Evolutionary conservation across 2,329 filamentous ascomycete species (phyloP).

Genomic region (Exophiala xenobiotica): DNA sequence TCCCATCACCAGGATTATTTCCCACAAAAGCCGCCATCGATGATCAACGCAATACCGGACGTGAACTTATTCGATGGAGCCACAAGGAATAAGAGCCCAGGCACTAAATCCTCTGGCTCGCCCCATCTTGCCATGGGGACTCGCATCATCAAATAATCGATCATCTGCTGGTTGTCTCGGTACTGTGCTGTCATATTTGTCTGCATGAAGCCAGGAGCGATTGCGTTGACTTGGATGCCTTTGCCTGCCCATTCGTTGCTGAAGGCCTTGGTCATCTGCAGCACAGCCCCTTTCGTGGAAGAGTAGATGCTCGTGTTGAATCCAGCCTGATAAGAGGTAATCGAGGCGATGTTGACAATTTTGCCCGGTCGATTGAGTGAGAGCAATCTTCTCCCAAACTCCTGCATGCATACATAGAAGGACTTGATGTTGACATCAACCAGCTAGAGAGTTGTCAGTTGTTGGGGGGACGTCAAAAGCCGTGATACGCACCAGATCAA

Average conservation of each 20-base stretch:
- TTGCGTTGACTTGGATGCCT: conserved; percentile 34
- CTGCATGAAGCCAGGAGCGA: conserved; percentile 32
- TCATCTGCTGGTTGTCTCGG: conserved; percentile 12
- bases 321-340: conserved; percentile 12
- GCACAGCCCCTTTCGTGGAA: conserved; percentile 45
- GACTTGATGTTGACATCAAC: conserved; percentile 14
- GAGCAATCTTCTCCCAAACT: conserved; percentile 10
- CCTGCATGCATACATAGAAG: conserved; percentile 12
- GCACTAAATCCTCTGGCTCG: conserved; percentile 21
- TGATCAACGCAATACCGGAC: conserved; percentile 19
- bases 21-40: conserved; percentile 23
- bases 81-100: conserved; percentile 15
- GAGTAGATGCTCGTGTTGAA: conserved; percentile 30
- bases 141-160: conserved; percentile 12
- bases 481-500: conserved; percentile 15
- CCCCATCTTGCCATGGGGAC: conserved; percentile 25
- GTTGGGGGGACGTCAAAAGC: neutral
- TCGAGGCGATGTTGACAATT: conserved; percentile 21
- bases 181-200: conserved; percentile 24
- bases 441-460: neutral
- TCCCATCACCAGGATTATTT: too few species aligned
- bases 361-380: conserved; percentile 6
- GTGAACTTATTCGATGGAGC: conserved; percentile 21
- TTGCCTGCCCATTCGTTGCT: conserved; percentile 40
- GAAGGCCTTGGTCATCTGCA: conserved; percentile 43